phyloP scores from a whole-genome alignment of 2,329 filamentous ascomycete genomes.

The Parasarocladium wereldwijsianum region DNA sequence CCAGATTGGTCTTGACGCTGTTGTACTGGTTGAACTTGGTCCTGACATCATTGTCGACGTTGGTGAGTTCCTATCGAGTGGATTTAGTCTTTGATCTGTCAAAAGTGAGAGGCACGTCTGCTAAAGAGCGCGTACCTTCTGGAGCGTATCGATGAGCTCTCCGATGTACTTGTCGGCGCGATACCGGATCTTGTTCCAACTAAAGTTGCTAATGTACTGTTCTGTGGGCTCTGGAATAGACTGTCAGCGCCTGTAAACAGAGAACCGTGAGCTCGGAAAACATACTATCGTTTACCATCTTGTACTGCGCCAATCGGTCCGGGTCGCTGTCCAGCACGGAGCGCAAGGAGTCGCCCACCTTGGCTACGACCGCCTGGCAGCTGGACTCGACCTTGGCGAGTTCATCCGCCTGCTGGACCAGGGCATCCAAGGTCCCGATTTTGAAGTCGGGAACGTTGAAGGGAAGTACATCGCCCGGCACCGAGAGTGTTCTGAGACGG shows the following conservation, averaged over 20 bases:
- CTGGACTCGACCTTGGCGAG: conserved; percentile 71
- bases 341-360: conserved; percentile 76
- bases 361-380: conserved; percentile 71
- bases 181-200: conserved; percentile 98
- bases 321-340: conserved; percentile 74
- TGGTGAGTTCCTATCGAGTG: conserved; percentile 57
- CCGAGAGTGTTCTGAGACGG: too few relatives aligned
- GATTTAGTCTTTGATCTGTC: conserved; percentile 2
- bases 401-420: conserved; percentile 94
- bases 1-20: conserved; percentile 71
- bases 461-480: conserved; percentile 57
- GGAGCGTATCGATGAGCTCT: conserved; percentile 74
- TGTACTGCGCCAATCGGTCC: conserved; percentile 69
- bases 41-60: conserved; percentile 93
- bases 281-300: conserved; percentile 88
- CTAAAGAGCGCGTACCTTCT: conserved; percentile 50
- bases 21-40: conserved; percentile 92
- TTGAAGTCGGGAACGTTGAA: conserved; percentile 92
- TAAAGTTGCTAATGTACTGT: conserved; percentile 76
- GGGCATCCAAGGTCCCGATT: conserved; percentile 86
- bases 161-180: conserved; percentile 78
- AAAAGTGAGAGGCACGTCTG: background rate
- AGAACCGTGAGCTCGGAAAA: conserved; percentile 7
- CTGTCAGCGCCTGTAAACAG: conserved; percentile 11
- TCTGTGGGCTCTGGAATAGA: conserved; percentile 68